These are phyloP conservation scores for Neoscytalidium dimidiatum DNA, from an alignment of 2,329 filamentous ascomycete species.

Conservation along the genomic window DNA sequence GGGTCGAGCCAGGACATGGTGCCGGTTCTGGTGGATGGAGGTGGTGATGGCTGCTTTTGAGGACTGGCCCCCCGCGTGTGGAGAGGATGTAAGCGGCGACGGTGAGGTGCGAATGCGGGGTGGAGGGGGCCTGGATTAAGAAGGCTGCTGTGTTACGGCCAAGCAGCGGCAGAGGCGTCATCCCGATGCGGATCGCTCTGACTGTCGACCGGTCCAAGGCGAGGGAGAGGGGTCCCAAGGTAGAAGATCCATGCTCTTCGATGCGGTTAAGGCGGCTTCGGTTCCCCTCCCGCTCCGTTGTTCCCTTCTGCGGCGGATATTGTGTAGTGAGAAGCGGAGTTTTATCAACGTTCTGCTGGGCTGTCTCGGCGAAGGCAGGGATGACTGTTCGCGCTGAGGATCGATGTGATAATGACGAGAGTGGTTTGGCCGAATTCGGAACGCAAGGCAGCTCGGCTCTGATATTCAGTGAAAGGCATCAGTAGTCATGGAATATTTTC, in stretches of 20 bases:
- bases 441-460: background rate
- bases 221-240: no score
- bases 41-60: background rate
- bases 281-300: background rate
- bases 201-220: no score
- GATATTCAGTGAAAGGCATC: no score
- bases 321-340: background rate
- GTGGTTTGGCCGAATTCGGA: background rate
- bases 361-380: no score
- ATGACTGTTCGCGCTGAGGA: background rate
- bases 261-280: background rate
- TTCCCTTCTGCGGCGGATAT: background rate
- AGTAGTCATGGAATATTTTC: no score
- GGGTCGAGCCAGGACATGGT: slow-evolving; percentile 3
- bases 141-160: background rate
- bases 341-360: background rate
- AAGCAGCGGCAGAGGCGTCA: background rate
- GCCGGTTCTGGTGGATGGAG: background rate
- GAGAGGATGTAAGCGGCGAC: background rate
- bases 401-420: background rate
- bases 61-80: no score
- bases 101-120: background rate
- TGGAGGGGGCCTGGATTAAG: background rate
- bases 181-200: background rate
- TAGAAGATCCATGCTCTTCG: background rate